Base-by-base conservation (phyloP, 495 filamentous ascomycete genomes). In the Podospora pseudoanserina region DNA sequence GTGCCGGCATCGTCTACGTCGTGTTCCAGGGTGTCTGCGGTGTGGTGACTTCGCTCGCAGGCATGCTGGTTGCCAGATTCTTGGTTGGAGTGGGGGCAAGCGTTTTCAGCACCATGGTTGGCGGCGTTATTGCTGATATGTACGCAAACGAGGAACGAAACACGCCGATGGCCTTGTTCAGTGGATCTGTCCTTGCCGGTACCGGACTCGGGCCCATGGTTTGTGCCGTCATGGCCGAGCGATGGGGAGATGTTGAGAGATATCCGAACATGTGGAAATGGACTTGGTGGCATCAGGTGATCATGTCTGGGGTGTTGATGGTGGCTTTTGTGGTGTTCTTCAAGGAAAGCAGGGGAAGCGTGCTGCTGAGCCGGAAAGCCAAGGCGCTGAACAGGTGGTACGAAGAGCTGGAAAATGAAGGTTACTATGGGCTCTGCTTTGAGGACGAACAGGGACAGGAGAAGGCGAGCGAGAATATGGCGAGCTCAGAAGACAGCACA, bases 101-200 rank as follows among this genome's bases (percentile, higher is more conserved):
- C 1, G 94, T 94, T 0, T 97, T 97, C 75, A 90, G 87, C 4
- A 96, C 92, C 15, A 94, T 97, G 90, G 92, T 97, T 2, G 94
- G 94, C 44, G 94, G 94, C 0, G 91, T 97, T 6, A 90, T 98
- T 34, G 89, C 89, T 64, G 94, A 98, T 72, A 89, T 97, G 67
- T 97, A 93, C 76, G 88, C 89, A 49, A 86, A 90, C 9, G 77
- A 91, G 68, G 90, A 90, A 53, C 82, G 94, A 39, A 97, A 97
- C 71, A 92, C 90, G 2, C 91, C 94, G 4, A 98, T 98, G 94
- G 90, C 92, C 2, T 72, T 96, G 2, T 97, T 96, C 75, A 88
- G 89, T 1, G 91, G 88, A 1, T 81, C 83, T 23, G 93, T 91
- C 0, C 77, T 97, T 9, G 83, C 90, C 18, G 95, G 94, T 1